phyloP scores from a whole-genome alignment of 83 land plant species.

The Picea engelmannii region DNA sequence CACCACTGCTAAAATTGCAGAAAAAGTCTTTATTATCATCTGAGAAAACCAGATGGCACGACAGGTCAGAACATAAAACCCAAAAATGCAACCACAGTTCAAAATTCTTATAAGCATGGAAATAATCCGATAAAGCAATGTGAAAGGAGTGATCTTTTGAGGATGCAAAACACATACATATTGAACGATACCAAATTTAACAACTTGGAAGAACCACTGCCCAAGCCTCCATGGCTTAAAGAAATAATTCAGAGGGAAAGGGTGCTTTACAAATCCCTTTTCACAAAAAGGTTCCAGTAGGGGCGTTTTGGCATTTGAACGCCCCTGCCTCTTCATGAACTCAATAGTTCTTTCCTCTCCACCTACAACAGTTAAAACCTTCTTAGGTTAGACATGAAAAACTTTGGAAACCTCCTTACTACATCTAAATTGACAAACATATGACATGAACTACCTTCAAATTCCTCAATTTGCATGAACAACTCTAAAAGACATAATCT shows the following conservation, averaged over 20 bases:
- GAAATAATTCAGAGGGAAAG: too few species aligned
- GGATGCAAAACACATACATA: conserved; percentile 64
- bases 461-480: background rate
- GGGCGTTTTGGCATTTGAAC: too few species aligned
- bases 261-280: too few species aligned
- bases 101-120: background rate
- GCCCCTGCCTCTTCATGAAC: conserved; percentile 68
- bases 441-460: background rate
- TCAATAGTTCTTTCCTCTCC: conserved; percentile 83
- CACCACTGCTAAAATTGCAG: too few species aligned
- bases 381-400: conserved; percentile 7
- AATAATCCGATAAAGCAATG: background rate
- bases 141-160: background rate
- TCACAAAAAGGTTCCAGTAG: too few species aligned
- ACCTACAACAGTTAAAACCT: conserved; percentile 38
- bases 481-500: background rate
- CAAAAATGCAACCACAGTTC: background rate
- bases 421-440: background rate
- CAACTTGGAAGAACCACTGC: too few species aligned
- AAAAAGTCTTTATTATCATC: conserved; percentile 49
- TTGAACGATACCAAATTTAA: conserved; percentile 4
- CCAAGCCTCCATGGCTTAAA: too few species aligned
- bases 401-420: background rate
- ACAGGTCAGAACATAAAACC: background rate
- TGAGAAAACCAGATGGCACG: conserved; percentile 27